phyloP scores from a whole-genome alignment of 352 stramenopile genomes.

The Phytopythium cucurbitacearum region DNA sequence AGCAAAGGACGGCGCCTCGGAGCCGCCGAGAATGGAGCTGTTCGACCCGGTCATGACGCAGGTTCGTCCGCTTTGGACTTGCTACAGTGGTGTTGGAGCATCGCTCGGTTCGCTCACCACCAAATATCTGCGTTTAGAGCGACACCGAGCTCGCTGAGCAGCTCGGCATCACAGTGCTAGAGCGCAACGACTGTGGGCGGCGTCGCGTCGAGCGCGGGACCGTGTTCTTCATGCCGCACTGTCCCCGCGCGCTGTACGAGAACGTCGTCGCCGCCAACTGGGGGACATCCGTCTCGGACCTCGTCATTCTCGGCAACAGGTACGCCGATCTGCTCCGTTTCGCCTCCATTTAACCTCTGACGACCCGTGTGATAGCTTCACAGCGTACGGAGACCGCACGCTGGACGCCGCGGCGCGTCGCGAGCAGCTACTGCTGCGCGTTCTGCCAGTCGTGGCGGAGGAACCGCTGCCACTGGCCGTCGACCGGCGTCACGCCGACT shows the following conservation, averaged over 20 bases:
- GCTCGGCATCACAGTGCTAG: slow-evolving; percentile 42
- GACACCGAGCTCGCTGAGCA: slow-evolving; percentile 44
- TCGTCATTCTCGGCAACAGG: slow-evolving; percentile 88
- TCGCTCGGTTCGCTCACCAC: too few relatives aligned
- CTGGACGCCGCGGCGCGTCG: slow-evolving; percentile 36
- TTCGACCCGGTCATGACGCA: slow-evolving; percentile 83
- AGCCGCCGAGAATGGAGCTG: slow-evolving; percentile 22
- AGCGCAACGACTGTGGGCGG: slow-evolving; percentile 58
- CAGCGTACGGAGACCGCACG: slow-evolving; percentile 69
- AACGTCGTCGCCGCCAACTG: slow-evolving; percentile 88
- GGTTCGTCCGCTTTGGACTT: slow-evolving; percentile 13
- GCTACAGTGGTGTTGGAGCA: too few relatives aligned
- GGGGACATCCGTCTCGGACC: slow-evolving; percentile 23
- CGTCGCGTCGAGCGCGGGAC: slow-evolving; percentile 35
- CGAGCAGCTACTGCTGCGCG: slow-evolving; percentile 37
- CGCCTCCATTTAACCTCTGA: not conserved
- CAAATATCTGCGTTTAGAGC: slow-evolving; percentile 21
- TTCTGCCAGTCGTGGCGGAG: slow-evolving; percentile 51
- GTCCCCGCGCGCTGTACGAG: slow-evolving; percentile 80
- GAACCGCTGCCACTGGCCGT: slow-evolving; percentile 33
- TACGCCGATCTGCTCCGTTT: slow-evolving; percentile 7
- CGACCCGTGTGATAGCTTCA: slow-evolving; percentile 37
- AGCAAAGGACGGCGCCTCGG: not conserved
- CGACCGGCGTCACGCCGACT: slow-evolving; percentile 44
- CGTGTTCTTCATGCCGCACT: slow-evolving; percentile 93